phyloP scores from a whole-genome alignment of 106 monocot genomes.

The Phalaenopsis aphrodite region DNA sequence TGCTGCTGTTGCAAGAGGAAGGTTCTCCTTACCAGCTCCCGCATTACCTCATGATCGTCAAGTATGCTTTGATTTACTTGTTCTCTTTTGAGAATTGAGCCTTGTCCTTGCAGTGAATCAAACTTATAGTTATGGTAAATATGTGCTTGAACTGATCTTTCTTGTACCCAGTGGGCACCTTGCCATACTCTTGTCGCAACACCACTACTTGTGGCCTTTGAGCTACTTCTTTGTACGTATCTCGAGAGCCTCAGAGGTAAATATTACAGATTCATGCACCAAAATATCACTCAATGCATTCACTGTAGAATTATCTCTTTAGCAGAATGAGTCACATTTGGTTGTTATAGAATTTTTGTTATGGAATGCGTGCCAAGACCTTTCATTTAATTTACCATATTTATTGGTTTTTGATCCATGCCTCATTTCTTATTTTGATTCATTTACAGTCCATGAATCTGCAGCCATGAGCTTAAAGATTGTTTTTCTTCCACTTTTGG shows the following conservation, averaged over 20 bases:
- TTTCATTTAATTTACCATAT: not conserved
- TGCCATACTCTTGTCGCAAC: conserved; percentile 86
- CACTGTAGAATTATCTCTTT: not conserved
- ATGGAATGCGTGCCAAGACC: not conserved
- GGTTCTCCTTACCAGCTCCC: conserved; percentile 96
- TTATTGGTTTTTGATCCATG: not conserved
- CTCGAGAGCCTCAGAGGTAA: conserved; percentile 68
- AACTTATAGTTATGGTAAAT: not conserved
- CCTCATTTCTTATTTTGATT: not conserved
- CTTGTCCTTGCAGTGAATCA: not conserved
- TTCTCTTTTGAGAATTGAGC: not conserved
- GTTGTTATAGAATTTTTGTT: not conserved
- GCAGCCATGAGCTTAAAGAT: conserved; percentile 75
- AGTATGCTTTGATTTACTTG: conserved; percentile 38
- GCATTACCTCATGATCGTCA: conserved; percentile 89
- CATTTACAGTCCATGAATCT: conserved; percentile 33
- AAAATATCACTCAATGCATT: not conserved
- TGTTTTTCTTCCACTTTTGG: conserved; percentile 87
- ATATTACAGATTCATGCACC: not conserved
- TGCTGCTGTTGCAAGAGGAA: conserved; percentile 64
- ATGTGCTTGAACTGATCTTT: not conserved
- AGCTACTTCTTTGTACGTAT: conserved; percentile 90
- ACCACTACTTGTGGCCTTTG: conserved; percentile 86
- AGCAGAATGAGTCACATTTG: not conserved
- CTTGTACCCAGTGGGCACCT: conserved; percentile 71